Conservation (phyloP, 371 early-diverging fungal species). For the Mucor plumbeus region DNA sequence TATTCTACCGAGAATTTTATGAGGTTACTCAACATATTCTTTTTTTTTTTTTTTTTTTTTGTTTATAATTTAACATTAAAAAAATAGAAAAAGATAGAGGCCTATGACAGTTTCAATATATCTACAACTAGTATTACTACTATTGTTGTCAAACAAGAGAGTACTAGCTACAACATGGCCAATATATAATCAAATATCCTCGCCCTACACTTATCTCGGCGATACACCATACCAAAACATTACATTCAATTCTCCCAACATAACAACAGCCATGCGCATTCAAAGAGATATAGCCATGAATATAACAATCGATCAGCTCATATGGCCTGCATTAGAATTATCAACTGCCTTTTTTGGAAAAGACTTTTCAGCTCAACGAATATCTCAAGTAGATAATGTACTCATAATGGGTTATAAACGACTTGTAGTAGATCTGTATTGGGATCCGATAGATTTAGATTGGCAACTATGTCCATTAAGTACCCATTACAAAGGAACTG, state of each 20-base stretch:
- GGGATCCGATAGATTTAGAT: constrained; percentile 23
- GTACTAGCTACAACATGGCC: constrained; percentile 3
- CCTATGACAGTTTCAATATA: not conserved
- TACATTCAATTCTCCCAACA: constrained; percentile 21
- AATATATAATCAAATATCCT: not conserved
- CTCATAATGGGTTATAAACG: constrained; percentile 44
- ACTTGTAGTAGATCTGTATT: constrained; percentile 47
- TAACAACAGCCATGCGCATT: constrained; percentile 34
- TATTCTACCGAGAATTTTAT: constrained; percentile 1
- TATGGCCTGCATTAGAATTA: constrained; percentile 51
- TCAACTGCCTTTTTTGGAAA: constrained; percentile 41
- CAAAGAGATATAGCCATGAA: constrained; percentile 51
- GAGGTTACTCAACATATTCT: not conserved
- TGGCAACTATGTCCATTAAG: constrained; percentile 49
- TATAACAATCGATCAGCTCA: constrained; percentile 40
- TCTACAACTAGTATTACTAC: not conserved
- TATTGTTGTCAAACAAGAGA: not conserved
- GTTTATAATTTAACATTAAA: not conserved
- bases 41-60: not conserved
- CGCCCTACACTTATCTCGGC: constrained; percentile 22
- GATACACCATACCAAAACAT: constrained; percentile 36
- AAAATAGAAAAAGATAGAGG: not conserved
- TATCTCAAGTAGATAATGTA: constrained; percentile 23
- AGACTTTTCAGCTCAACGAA: constrained; percentile 28
- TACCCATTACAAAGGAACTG: not conserved